Percentiles rank a stretch among this genome's conserved stretches.
Evolutionary conservation across 2,329 filamentous ascomycete species (phyloP).

Genomic region (Dactylellina drechsleri): DNA sequence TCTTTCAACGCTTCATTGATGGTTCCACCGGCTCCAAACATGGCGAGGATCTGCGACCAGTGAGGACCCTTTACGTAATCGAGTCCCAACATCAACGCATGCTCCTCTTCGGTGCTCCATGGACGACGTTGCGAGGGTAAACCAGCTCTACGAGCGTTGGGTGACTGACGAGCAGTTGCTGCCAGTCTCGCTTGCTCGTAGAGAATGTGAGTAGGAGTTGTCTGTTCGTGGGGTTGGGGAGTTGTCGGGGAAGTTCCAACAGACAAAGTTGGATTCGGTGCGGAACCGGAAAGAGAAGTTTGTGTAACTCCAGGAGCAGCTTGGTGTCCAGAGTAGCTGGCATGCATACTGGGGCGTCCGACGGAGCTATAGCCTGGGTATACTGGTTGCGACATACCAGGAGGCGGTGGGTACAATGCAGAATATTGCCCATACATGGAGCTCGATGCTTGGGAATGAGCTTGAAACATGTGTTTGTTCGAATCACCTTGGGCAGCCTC

Average conservation of each 20-base stretch:
- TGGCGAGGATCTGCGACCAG: constrained; percentile 88
- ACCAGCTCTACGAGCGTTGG: constrained; percentile 66
- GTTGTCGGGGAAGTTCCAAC: constrained; percentile 25
- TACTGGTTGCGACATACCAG: constrained; percentile 42
- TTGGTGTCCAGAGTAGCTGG: constrained; percentile 19
- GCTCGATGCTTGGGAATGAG: constrained; percentile 26
- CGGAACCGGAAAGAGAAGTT: constrained; percentile 32
- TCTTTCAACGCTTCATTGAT: constrained; percentile 86
- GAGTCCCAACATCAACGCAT: constrained; percentile 86
- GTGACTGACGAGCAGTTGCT: constrained; percentile 68
- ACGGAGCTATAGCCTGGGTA: constrained; percentile 40
- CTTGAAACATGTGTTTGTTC: constrained; percentile 51
- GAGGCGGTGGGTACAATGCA: constrained; percentile 21
- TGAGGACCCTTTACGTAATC: constrained; percentile 90
- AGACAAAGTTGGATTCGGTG: constrained; percentile 43
- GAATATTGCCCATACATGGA: constrained; percentile 42
- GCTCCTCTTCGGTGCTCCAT: constrained; percentile 90
- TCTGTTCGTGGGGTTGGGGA: constrained; percentile 61
- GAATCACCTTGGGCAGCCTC: constrained; percentile 46
- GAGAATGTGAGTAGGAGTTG: constrained; percentile 67
- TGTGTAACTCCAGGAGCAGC: constrained; percentile 47
- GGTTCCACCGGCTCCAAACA: constrained; percentile 82
- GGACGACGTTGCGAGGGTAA: constrained; percentile 74
- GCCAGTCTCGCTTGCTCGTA: constrained; percentile 70
- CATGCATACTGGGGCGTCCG: constrained; percentile 38